Evolutionary conservation across 306 rosid species (phyloP), one percentile per base, ranked within the genome.

Genomic region (Begonia masoniana): DNA sequence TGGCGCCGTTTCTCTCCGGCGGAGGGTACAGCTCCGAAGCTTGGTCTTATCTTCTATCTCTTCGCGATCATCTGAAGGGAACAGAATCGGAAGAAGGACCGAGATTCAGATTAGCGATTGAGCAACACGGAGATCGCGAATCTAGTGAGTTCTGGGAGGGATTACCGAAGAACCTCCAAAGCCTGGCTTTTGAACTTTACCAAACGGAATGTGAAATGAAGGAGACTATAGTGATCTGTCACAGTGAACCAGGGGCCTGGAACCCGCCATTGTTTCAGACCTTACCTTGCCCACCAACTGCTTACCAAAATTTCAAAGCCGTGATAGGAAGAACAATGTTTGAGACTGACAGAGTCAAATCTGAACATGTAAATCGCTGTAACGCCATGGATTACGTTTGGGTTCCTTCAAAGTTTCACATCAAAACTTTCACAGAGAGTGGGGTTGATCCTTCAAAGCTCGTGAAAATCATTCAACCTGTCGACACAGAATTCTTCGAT

Each of bases 191-290:
- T 61, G 75, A 78, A 55, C 78, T 87, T 62, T 41, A 78, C 57
- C 62, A 56, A 46, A 76, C 87, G 2, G 21, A 58, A 55, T 84
- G 94, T 56, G 63, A 70, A 42, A 77, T 71, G 78, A 65, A 72
- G 62, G 84, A 76, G 58, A 87, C 96, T 0, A 13, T 83, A 62
- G 94, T 87, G 59, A 54, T 87, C 35, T 87, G 96, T 39, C 96
- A 87, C 35, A 83, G 91, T 69, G 94, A 87, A 53, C 94, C 94
- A 11, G 85, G 96, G 62, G 94, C 94, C 4, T 83, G 96, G 94
- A 13, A 72, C 51, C 96, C 91, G n/a, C 94, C 94, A 5, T 41
- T 83, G 68, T 87, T 78, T 61, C 60, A 81, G 56, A 87, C 96
- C 15, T 3, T 43, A 19, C 91, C 91, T 4, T 81, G 94, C 79